A percentile compares a stretch with the other conserved stretches of the same genome.
Conservation (phyloP, 1,284 basidiomycete genomes). For the Tilletia caries region DNA sequence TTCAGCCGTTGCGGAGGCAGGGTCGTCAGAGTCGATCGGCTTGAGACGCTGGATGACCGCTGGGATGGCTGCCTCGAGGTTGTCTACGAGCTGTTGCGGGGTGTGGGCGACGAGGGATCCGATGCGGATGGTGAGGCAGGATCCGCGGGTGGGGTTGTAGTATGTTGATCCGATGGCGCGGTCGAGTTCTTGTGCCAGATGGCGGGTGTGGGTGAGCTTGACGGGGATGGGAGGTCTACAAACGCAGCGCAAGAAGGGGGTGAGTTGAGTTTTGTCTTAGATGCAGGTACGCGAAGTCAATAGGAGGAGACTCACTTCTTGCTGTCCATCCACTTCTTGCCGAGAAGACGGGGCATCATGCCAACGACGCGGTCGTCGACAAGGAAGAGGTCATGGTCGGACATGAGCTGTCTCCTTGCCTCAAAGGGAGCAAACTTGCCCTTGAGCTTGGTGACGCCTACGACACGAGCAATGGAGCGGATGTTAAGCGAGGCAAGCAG, state of each 20-base stretch:
- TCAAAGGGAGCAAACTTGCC: constrained; percentile 66
- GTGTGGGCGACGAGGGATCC: constrained; percentile 69
- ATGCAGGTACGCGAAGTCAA: background rate
- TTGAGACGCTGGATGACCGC: constrained; percentile 62
- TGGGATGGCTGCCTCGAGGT: constrained; percentile 76
- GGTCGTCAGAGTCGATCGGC: constrained; percentile 57
- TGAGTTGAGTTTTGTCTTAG: background rate
- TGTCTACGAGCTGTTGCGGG: constrained; percentile 70
- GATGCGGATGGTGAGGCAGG: constrained; percentile 74
- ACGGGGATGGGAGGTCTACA: constrained; percentile 87
- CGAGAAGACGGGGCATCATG: constrained; percentile 80
- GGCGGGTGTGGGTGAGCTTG: constrained; percentile 70
- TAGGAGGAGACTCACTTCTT: constrained; percentile 64
- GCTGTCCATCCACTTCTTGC: constrained; percentile 84
- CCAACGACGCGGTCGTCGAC: constrained; percentile 86
- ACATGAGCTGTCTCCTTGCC: constrained; percentile 75
- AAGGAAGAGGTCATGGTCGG: constrained; percentile 86
- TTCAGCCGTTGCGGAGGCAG: background rate
- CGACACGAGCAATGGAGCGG: constrained; percentile 86
- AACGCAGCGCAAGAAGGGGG: background rate
- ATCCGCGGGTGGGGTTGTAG: constrained; percentile 88
- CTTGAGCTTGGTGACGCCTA: constrained; percentile 64
- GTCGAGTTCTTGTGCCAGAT: constrained; percentile 84
- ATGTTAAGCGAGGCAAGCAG: constrained; percentile 73
- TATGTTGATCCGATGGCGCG: constrained; percentile 86